Evolutionary conservation across 164 flowering plant genomes (phyloP).

Genomic region (Magnolia officinalis): DNA sequence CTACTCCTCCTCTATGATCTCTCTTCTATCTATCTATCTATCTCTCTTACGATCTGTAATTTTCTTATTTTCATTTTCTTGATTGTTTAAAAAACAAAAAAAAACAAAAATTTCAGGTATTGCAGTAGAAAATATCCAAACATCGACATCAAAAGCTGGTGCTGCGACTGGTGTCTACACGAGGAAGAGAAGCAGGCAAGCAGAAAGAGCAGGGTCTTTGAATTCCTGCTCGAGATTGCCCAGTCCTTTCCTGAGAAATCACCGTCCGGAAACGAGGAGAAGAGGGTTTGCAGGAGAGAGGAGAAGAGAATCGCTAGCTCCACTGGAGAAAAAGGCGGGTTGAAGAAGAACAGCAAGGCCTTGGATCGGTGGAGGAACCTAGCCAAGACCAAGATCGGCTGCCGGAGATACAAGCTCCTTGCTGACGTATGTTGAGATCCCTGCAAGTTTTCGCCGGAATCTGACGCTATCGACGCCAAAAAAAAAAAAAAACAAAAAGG

Average conservation of each 20-base stretch:
- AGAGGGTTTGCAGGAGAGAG: neutral
- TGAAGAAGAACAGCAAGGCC: conserved; percentile 10
- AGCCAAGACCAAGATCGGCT: neutral
- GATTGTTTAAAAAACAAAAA: neutral
- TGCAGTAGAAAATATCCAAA: conserved; percentile 12
- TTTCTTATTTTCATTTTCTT: neutral
- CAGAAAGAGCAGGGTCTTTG: conserved; percentile 7
- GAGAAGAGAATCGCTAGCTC: neutral
- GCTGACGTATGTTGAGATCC: conserved; percentile 16
- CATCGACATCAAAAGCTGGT: conserved; percentile 7
- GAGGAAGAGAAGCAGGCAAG: conserved; percentile 10
- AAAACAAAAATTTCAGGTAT: conserved; percentile 2
- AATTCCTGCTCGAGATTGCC: conserved; percentile 13
- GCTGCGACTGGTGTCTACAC: conserved; percentile 16
- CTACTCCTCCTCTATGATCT: neutral
- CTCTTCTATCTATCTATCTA: neutral
- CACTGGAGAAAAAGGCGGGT: conserved; percentile 1
- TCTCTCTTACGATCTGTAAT: neutral
- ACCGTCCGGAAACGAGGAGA: neutral
- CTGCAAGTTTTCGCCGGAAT: neutral
- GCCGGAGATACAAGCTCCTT: conserved; percentile 18
- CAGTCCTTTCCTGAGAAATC: conserved; percentile 11
- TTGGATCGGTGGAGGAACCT: conserved; percentile 16
- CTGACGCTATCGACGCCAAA: neutral
- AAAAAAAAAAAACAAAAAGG: neutral